phyloP scores from a whole-genome alignment of 2,329 filamentous ascomycete species.

The Capronia coronata region DNA sequence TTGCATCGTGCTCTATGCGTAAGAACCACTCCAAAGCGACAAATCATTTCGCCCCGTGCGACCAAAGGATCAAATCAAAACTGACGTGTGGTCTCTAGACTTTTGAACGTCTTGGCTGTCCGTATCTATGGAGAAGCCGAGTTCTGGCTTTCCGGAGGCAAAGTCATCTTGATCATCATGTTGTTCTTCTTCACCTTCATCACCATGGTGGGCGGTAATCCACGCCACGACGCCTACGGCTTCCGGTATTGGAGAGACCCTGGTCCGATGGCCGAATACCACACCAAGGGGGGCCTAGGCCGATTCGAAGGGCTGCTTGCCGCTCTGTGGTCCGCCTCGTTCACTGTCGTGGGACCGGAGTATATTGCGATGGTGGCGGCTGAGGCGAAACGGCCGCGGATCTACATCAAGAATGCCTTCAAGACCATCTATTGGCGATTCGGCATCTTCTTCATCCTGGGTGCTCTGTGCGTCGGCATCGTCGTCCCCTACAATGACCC shows the following conservation, averaged over 20 bases:
- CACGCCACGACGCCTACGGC: slow-evolving; percentile 60
- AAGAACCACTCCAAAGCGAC: slow-evolving; percentile 17
- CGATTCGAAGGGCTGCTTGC: slow-evolving; percentile 50
- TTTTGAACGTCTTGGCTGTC: slow-evolving; percentile 62
- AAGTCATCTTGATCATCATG: slow-evolving; percentile 38
- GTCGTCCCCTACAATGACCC: slow-evolving; percentile 61
- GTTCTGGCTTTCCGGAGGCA: slow-evolving; percentile 64
- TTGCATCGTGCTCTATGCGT: slow-evolving; percentile 38
- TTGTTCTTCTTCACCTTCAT: slow-evolving; percentile 64
- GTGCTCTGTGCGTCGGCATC: slow-evolving; percentile 62
- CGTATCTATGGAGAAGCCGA: slow-evolving; percentile 61
- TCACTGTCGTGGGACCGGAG: slow-evolving; percentile 60
- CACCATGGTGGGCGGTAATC: slow-evolving; percentile 74
- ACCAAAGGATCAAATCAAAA: background rate
- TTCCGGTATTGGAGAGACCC: slow-evolving; percentile 60
- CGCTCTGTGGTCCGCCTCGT: slow-evolving; percentile 63
- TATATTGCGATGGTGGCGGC: slow-evolving; percentile 57
- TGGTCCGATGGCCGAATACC: slow-evolving; percentile 58
- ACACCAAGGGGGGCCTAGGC: slow-evolving; percentile 56
- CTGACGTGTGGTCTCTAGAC: slow-evolving; percentile 28
- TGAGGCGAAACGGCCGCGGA: slow-evolving; percentile 61
- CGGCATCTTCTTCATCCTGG: slow-evolving; percentile 64
- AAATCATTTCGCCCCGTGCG: background rate
- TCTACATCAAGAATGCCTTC: slow-evolving; percentile 63
- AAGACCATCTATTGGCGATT: slow-evolving; percentile 71